Evolutionary conservation across 805 yeast species (phyloP).

Genomic region (Wickerhamomyces bovis): DNA sequence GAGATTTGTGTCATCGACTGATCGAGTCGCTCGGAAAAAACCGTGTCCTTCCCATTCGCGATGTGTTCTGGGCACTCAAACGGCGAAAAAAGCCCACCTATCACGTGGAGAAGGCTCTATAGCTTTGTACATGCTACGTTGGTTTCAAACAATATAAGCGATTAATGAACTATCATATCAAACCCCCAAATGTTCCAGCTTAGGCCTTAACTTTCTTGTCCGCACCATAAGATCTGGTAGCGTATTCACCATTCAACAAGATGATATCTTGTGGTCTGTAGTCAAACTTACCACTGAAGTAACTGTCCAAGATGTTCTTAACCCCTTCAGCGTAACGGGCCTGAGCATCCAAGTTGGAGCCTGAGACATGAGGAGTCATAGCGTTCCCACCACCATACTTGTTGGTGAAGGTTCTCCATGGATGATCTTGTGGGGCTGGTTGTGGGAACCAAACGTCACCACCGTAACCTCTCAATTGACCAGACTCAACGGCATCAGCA

Average conservation of each 20-base stretch:
- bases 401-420: slow-evolving; percentile 69
- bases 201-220: slow-evolving; percentile 30
- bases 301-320: slow-evolving; percentile 55
- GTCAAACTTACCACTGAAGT: slow-evolving; percentile 54
- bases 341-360: slow-evolving; percentile 79
- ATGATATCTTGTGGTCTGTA: slow-evolving; percentile 75
- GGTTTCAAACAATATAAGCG: no score
- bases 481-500: slow-evolving; percentile 64
- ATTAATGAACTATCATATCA: no score
- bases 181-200: not conserved
- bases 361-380: slow-evolving; percentile 79
- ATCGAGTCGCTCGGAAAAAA: not conserved
- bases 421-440: slow-evolving; percentile 73
- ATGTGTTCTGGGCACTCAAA: no score
- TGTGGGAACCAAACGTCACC: slow-evolving; percentile 87
- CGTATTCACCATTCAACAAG: slow-evolving; percentile 65
- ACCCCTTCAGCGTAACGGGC: slow-evolving; percentile 66
- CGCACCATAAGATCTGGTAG: slow-evolving; percentile 66
- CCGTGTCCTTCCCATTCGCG: not conserved
- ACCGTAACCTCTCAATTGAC: slow-evolving; percentile 72
- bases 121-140: no score
- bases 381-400: slow-evolving; percentile 72
- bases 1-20: not conserved
- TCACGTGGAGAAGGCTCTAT: no score
- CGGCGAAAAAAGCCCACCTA: not conserved